These are phyloP conservation scores for Colletotrichum lindemuthianum DNA, from an alignment of 2,329 filamentous ascomycete genomes.

Conservation along the genomic window DNA sequence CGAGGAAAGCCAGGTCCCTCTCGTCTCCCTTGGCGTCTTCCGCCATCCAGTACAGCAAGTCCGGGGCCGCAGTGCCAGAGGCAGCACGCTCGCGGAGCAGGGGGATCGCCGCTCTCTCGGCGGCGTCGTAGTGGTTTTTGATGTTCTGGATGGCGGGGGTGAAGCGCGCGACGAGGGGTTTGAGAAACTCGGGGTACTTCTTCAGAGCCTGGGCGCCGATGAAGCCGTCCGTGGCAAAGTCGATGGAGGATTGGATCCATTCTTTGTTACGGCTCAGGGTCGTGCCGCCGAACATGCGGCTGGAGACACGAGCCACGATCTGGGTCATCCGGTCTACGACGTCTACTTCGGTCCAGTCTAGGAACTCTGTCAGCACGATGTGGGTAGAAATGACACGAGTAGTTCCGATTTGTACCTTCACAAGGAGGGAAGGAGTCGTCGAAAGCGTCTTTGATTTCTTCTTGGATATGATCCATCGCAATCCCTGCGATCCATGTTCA, in stretches of 20 bases:
- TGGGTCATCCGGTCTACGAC: slow-evolving; percentile 39
- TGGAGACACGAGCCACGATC: slow-evolving; percentile 43
- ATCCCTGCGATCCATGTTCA: background rate
- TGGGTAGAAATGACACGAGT: slow-evolving; percentile 6
- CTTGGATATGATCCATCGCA: slow-evolving; percentile 5
- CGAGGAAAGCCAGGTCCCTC: slow-evolving; percentile 38
- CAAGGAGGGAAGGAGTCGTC: slow-evolving; percentile 1
- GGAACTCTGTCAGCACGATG: slow-evolving; percentile 14
- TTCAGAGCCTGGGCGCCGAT: slow-evolving; percentile 39
- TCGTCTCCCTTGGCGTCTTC: slow-evolving; percentile 37
- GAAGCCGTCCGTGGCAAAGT: slow-evolving; percentile 44
- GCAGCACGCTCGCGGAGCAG: slow-evolving; percentile 38
- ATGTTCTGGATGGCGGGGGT: slow-evolving; percentile 42
- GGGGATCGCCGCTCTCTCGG: slow-evolving; percentile 40
- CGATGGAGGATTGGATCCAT: slow-evolving; percentile 43
- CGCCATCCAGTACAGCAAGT: slow-evolving; percentile 38
- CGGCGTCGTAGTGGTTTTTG: slow-evolving; percentile 38
- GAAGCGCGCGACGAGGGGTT: slow-evolving; percentile 40
- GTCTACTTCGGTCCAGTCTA: slow-evolving; percentile 40
- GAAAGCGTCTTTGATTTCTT: slow-evolving; percentile 4
- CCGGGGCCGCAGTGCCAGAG: slow-evolving; percentile 35
- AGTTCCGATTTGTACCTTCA: background rate
- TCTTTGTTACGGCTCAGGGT: slow-evolving; percentile 41
- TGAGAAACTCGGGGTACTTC: slow-evolving; percentile 38
- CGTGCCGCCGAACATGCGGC: slow-evolving; percentile 43